Evolutionary conservation across 2,329 filamentous ascomycete genomes (phyloP).

Genomic region (Cladophialophora chaetospira): DNA sequence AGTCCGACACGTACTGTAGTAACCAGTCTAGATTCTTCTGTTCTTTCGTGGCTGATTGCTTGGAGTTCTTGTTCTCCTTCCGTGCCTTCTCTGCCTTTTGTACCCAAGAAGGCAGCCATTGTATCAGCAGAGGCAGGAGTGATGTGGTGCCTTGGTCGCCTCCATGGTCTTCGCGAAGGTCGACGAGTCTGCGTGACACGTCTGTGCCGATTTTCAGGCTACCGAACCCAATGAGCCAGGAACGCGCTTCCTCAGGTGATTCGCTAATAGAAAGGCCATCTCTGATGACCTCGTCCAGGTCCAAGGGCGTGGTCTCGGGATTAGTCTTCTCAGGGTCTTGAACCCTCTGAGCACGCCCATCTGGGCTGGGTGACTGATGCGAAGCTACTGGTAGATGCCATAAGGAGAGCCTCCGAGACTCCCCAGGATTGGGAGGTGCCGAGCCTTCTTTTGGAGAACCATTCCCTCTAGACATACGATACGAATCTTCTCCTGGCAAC

Average conservation of each 20-base stretch:
- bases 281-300: conserved; percentile 16
- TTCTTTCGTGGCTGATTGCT: conserved; percentile 19
- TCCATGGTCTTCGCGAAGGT: conserved; percentile 16
- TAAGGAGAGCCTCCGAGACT: conserved; percentile 18
- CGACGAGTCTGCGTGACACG: conserved; percentile 25
- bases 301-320: not conserved
- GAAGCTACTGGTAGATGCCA: conserved; percentile 16
- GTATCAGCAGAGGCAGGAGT: conserved; percentile 24
- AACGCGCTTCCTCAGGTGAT: conserved; percentile 25
- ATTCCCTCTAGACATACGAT: conserved; percentile 32
- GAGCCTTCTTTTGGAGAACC: conserved; percentile 22
- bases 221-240: conserved; percentile 28
- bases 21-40: conserved; percentile 29
- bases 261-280: conserved; percentile 14
- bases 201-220: conserved; percentile 28
- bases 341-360: conserved; percentile 7
- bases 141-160: conserved; percentile 13
- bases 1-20: conserved; percentile 28
- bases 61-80: conserved; percentile 25
- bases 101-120: conserved; percentile 27
- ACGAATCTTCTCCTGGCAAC: conserved; percentile 10
- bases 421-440: conserved; percentile 14
- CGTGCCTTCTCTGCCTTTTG: conserved; percentile 21
- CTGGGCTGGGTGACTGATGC: conserved; percentile 17
- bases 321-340: conserved; percentile 13